Evolutionary conservation across 2,329 filamentous ascomycete genomes (phyloP), one percentile per base, ranked within the genome.

Genomic region (Triangularia verruculosa): DNA sequence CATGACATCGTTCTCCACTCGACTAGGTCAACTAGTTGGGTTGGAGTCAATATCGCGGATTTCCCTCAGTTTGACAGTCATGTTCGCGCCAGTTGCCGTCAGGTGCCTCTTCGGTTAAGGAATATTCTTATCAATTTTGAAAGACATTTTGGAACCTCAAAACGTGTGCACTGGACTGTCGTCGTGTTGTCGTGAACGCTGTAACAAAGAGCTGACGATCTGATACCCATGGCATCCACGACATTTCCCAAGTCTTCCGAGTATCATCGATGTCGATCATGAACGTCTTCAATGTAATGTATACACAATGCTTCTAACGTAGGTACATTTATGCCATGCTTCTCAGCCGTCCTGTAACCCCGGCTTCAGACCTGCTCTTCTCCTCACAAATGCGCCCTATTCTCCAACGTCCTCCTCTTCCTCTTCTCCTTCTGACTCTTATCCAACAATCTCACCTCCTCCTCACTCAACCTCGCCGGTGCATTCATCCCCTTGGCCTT

Each of bases 371-470:
- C 27, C 27, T 5, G 27, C 20, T 47, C 5, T 17, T 8, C 4
- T 20, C 39, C 51, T 62, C 43, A 72, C 66, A 72, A 68, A 62
- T 71, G 80, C 65, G 85, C 79, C 72, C 82, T 76, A 27, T 79
- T 79, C 65, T 83, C 80, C 68, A 84, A 71, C 64, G 77, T 80
- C 69, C 83, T 76, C 70, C 80, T 78, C 69, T 76, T 78, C 73
- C 77, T 79, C 64, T 80, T 77, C 65, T 80, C 81, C 71, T 76
- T 80, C 2, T 82, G 72, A 17, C 69, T 77, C 70, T 73, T 78
- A 67, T 77, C 76, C 58, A 83, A 70, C 47, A 74, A 76, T 64
- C 75, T 76, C 62, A 77, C 77, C 63, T 87, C 85, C 70, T 86
- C 83, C 6, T 75, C 72, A 63, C 77, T 85, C 62, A 86, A 67